Evolutionary conservation across 2,329 filamentous ascomycete species (phyloP).

Genomic region (Ophiocordyceps robertsii): DNA sequence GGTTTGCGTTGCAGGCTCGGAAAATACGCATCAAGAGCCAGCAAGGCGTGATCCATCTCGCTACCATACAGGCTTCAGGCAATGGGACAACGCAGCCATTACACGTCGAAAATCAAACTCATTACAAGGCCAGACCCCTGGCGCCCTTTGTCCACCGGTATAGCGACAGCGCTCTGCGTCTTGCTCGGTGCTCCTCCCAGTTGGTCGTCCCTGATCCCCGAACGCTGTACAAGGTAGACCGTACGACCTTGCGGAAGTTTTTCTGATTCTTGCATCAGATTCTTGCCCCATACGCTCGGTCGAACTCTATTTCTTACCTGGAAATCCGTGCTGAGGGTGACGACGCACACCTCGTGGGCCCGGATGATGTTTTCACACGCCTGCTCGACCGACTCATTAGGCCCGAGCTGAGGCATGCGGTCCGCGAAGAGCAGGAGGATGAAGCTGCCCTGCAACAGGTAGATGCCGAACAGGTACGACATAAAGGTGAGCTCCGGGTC

Average conservation of each 20-base stretch:
- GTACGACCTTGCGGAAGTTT: constrained; percentile 40
- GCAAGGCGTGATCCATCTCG: too few relatives aligned
- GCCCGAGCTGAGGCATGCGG: constrained; percentile 31
- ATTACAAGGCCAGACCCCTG: constrained; percentile 17
- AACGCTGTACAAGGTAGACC: constrained; percentile 32
- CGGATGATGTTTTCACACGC: constrained; percentile 36
- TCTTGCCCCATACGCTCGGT: not conserved
- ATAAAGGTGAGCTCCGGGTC: constrained; percentile 37
- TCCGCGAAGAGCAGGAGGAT: constrained; percentile 35
- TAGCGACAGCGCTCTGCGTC: constrained; percentile 34
- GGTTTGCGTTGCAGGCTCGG: too few relatives aligned
- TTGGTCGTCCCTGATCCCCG: constrained; percentile 24
- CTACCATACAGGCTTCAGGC: too few relatives aligned
- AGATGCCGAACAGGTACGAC: constrained; percentile 39
- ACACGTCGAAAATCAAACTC: too few relatives aligned
- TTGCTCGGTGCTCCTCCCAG: constrained; percentile 28
- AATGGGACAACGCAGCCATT: too few relatives aligned
- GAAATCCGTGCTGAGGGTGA: constrained; percentile 34
- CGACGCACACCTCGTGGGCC: constrained; percentile 36
- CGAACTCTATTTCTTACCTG: constrained; percentile 19
- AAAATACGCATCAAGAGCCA: too few relatives aligned
- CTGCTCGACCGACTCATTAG: constrained; percentile 29
- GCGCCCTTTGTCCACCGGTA: constrained; percentile 35
- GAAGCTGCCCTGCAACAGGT: constrained; percentile 36
- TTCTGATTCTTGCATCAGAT: constrained; percentile 17